A percentile compares a stretch with the other conserved stretches of the same genome.
These are phyloP conservation scores for Gomphus bonarii DNA, from an alignment of 1,284 basidiomycete genomes.

Conservation along the genomic window DNA sequence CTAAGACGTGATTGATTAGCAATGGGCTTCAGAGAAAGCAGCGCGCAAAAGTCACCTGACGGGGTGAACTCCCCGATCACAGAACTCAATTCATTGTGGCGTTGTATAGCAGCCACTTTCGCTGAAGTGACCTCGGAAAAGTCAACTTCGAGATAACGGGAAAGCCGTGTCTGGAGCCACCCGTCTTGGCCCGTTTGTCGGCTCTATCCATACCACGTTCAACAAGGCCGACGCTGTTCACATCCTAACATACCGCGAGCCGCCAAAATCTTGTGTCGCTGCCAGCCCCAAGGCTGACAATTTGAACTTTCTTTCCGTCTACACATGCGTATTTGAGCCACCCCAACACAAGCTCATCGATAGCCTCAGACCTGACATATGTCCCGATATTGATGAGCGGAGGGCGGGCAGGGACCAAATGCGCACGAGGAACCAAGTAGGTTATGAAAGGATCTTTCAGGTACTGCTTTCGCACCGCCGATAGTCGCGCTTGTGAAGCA, in stretches of 20 bases:
- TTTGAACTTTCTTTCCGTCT: constrained; percentile 49
- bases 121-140: constrained; percentile 75
- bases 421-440: constrained; percentile 52
- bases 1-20: neutral
- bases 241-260: constrained; percentile 51
- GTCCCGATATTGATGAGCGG: constrained; percentile 96
- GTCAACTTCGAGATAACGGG: constrained; percentile 81
- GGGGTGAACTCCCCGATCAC: constrained; percentile 33
- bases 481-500: constrained; percentile 69
- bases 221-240: neutral
- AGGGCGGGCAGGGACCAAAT: constrained; percentile 53
- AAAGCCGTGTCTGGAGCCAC: constrained; percentile 22
- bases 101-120: constrained; percentile 77
- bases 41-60: neutral
- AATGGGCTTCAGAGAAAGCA: neutral
- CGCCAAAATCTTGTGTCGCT: constrained; percentile 94
- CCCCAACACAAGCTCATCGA: constrained; percentile 69
- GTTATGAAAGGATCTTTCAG: constrained; percentile 63
- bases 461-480: constrained; percentile 70
- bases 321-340: constrained; percentile 46
- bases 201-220: constrained; percentile 31
- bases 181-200: constrained; percentile 30
- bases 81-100: constrained; percentile 49
- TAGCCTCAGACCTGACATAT: constrained; percentile 70
- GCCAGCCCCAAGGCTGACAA: constrained; percentile 85